Base-by-base conservation (phyloP, 768 basidiomycete species). In the Rubroboletus pulcherrimus region DNA sequence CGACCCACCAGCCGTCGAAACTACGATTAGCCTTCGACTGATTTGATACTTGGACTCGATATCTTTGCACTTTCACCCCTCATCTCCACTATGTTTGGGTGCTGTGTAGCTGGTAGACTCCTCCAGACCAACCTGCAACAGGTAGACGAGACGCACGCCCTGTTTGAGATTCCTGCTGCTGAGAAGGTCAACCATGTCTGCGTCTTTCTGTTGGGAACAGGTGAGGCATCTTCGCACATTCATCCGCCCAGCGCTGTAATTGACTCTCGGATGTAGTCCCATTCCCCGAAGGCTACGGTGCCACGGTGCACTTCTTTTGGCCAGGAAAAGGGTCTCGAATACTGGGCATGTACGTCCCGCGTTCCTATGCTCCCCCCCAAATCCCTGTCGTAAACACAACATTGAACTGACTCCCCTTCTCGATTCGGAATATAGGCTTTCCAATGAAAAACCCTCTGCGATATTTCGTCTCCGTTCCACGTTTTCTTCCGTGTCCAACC, bases 361-460 rank as follows among this genome's bases (percentile, higher is more conserved):
- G 88, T 55, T 14, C 50, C 15, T 19, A 24, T 31, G 17, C 29
- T 41, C 51, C 24, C 51, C 53, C 43, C 41, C 26, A 26, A 39
- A 46, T 10, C 15, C n/a, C n/a, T 14, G 17, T 17, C 14, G n/a
- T 7, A 6, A 24, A 17, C 19, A 39, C 17, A 9, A 41, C 9
- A 14, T 15, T 43, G 37, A 57, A 37, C 7, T 31, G 8, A 14
- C 38, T 2, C 21, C 30, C 17, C 33, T 15, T 47, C 21, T 21
- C 37, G 15, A 29, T 15, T 56, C 47, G 15, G 19, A 31, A 46
- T 5, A 37, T 59, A 93, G 91, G 85, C 78, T 95, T 26, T 91
- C 91, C 14, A 93, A 93, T 66, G 90, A 92, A 33, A 93, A 93
- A 66, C 91, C 91, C 0, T 91, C 90, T 11, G 89, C 91, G 0